Evolutionary conservation across 1,139 yeast genomes (phyloP), one percentile per base, ranked within the genome.

Genomic region (Kodamaea suecica): DNA sequence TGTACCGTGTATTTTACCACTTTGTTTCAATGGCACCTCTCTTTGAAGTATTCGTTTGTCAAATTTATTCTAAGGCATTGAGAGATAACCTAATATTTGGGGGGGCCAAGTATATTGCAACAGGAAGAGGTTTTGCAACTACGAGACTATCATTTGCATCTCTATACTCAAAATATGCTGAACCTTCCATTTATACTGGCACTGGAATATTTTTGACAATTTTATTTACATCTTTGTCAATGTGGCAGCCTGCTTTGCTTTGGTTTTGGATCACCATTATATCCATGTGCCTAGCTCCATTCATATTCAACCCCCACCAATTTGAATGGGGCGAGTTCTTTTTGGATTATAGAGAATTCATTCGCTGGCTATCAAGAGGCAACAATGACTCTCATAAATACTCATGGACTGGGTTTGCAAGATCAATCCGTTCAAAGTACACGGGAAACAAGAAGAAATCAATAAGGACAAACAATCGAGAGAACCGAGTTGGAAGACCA

Each of bases 1-100:
- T 73, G 1, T 59, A 70, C 6, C 61, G 95, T 38, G 66, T 85
- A 10, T 48, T 71, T 11, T 74, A 71, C 45, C 96, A 87, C 52
- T 63, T 86, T 33, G 51, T 75, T 12, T 85, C 95, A 0, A 56
- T 86, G 37, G 82, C 95, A 0, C 95, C 95, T 4, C 58, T 86
- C 11, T 87, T 87, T 59, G 96, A 87, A 52, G 92, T 87, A 0
- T 86, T 87, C 58, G 90, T 84, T 1, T 84, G 95, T 52, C 94
- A 84, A 48, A 77, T 85, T 1, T 87, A 87, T 56, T 81, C 95
- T 0, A 76, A 76, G 41, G 72, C 95, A 0, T 66, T 87, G 43
- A 60, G 76, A 20, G 76, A 76, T 32, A 88, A 86, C 54, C 61
- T 87, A 24, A 70, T 83, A 0, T 73, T 83, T 53, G 96, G 95